Base-by-base conservation (phyloP, 768 basidiomycete species). In the Kwoniella dendrophila region DNA sequence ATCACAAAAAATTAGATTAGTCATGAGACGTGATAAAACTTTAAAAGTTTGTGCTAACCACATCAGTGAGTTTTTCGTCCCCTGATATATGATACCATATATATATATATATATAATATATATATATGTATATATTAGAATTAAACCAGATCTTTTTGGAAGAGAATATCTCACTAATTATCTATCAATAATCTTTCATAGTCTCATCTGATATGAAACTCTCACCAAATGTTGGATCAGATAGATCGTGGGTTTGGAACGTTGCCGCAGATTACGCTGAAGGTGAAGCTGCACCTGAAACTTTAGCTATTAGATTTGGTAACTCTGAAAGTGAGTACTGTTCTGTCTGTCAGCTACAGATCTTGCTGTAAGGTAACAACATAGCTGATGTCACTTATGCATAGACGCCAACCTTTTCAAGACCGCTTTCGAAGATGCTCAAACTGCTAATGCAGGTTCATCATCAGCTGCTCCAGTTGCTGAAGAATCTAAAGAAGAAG, bases 1-100 rank as follows among this genome's bases (percentile, higher is more conserved):
- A n/a, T 88, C 88, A 51, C 87, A 88, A 83, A 97, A 94, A 81
- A 84, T 95, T 75, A 86, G 96, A 66, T 86, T 99, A 65, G 92
- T 99, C 79, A 99, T 99, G 96, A 85, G 95, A 82, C 90, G 96
- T 81, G 96, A 99, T 85, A 97, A 97, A 87, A 99, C 96, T 49
- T 85, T 92, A 81, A 98, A 99, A 81, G 94, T 98, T 81, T 98
- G 96, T 81, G 96, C 96, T 60, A 99, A 99, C 83, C 96, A 98
- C 82, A 81, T 86, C 68, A 87, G 96, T 97, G 74, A 82, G 84
- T 81, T 34, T 8, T 41, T 20, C 41, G n/a, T n/a, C n/a, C n/a
- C n/a, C n/a, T n/a, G n/a, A n/a, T n/a, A n/a, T n/a, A 14, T 26
- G 11, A 16, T 7, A 14, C 30, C 50, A 27, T 12, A 14, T 22